Evolutionary conservation across 306 rosid genomes (phyloP), one percentile per base, ranked within the genome.

Genomic region (Lathyrus sativus): DNA sequence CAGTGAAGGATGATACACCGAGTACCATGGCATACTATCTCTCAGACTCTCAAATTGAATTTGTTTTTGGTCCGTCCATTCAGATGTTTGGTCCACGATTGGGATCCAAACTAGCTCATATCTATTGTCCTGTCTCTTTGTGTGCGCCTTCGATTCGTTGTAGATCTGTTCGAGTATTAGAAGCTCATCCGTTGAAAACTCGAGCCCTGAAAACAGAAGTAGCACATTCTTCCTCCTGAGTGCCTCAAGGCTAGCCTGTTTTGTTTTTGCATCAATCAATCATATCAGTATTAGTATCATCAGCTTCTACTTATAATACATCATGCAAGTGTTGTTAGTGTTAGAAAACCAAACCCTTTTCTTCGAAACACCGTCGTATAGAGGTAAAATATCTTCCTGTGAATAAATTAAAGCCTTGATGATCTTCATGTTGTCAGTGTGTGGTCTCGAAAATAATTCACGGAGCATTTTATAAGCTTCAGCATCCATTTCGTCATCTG

Each of bases 51-150:
- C 82, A 67, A 87, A 82, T 51, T 75, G 74, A 3, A 26, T 84
- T 54, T 82, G 81, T 29, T 50, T 55, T 44, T 43, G 9, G 2
- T 80, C 86, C 17, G 49, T 64, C 86, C 80, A 68, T 70, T 82
- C 75, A 14, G 18, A 22, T n/a, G 37, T 57, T 14, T 59, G 81
- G 24, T 85, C 85, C 54, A 84, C 78, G 18, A 85, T 54, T 7
- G 92, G 92, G 26, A 87, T 61, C 87, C 92, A 84, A 29, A 84
- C 84, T n/a, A 87, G 37, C 60, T 87, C 92, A 51, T 78, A 87
- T 15, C 70, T 70, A 54, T 26, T 80, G 14, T 84, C 89, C 14
- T 48, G 29, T 63, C 65, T 77, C 11, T 77, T 28, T 44, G 76
- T 46, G 3, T 80, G 89, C 4, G 13, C 51, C 80, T 83, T 78